These are phyloP conservation scores for Rhodotorula taiwanensis DNA, from an alignment of 768 basidiomycete genomes.

Conservation along the genomic window DNA sequence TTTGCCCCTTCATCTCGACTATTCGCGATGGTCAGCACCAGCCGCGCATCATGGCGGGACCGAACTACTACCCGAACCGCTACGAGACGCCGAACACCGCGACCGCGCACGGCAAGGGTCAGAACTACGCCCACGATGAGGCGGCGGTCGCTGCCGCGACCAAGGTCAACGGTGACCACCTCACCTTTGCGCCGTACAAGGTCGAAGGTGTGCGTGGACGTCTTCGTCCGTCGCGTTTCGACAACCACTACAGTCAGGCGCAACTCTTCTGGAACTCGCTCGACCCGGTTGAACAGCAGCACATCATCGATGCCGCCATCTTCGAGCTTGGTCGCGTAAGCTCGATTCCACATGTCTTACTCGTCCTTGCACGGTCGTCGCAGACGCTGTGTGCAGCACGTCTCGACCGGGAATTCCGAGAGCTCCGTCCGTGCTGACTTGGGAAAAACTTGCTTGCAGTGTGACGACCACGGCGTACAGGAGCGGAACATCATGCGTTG, in stretches of 20 bases:
- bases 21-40: slow-evolving; percentile 60
- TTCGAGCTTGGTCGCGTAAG: slow-evolving; percentile 64
- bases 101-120: slow-evolving; percentile 19
- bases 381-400: no score
- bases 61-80: slow-evolving; percentile 76
- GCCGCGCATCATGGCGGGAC: slow-evolving; percentile 55
- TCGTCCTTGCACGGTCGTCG: background rate
- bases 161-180: slow-evolving; percentile 7
- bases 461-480: slow-evolving; percentile 67
- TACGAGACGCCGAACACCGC: slow-evolving; percentile 44
- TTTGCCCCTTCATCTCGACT: slow-evolving; percentile 65
- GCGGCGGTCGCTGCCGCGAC: background rate
- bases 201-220: slow-evolving; percentile 54
- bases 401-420: no score
- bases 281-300: slow-evolving; percentile 59
- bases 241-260: slow-evolving; percentile 41
- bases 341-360: no score
- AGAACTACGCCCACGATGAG: slow-evolving; percentile 17
- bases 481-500: slow-evolving; percentile 60
- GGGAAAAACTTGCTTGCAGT: slow-evolving; percentile 37
- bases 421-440: no score
- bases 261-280: slow-evolving; percentile 74
- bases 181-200: slow-evolving; percentile 34
- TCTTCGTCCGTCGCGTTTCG: slow-evolving; percentile 36
- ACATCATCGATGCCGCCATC: slow-evolving; percentile 61